Base-by-base conservation (phyloP, 768 basidiomycete genomes). In the Collybia mongolica region DNA sequence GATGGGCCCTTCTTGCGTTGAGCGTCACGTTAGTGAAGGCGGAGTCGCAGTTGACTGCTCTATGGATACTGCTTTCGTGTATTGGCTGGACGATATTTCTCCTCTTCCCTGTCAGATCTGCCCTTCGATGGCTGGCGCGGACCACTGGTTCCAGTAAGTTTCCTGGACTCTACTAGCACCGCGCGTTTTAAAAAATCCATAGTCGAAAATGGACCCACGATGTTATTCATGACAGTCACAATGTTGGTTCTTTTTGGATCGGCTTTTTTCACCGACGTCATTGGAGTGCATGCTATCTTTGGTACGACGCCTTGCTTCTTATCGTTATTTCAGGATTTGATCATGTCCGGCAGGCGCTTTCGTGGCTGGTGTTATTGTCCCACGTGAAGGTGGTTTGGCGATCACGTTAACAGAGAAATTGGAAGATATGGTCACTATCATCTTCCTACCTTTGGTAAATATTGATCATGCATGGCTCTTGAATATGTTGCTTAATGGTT, bases 21-120 rank as follows among this genome's bases (percentile, higher is more conserved):
- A 90, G 88, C 39, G 88, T 98, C 6, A 94, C 96, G 0, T 80
- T 99, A 17, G 93, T 94, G 41, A 97, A 95, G 53, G 90, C 93
- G 0, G 83, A 84, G 2, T 80, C 83, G 0, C 93, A 93, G 1
- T 69, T 93, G 0, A 86, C 84, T 0, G 94, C 95, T 0, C 70
- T 98, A 0, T 98, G 84, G 68, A 88, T 96, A 54, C 70, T 98
- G 12, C 72, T 98, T 7, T 68, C 73, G n/a, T 90, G 90, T 49
- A 70, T 94, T 4, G 95, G 79, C 0, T 97, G 92, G 84, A 78
- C 85, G 0, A 54, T 96, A 1, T 73, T 95, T 63, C 72, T 97
- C 7, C 67, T 93, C 1, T 79, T 88, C 54, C 80, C 86, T 0
- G 79, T 85, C 42, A 84, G 77, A 57, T 66, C 70, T 19, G 75